Conservation (phyloP, 2,329 filamentous ascomycete species). For the Talaromyces marneffei region DNA sequence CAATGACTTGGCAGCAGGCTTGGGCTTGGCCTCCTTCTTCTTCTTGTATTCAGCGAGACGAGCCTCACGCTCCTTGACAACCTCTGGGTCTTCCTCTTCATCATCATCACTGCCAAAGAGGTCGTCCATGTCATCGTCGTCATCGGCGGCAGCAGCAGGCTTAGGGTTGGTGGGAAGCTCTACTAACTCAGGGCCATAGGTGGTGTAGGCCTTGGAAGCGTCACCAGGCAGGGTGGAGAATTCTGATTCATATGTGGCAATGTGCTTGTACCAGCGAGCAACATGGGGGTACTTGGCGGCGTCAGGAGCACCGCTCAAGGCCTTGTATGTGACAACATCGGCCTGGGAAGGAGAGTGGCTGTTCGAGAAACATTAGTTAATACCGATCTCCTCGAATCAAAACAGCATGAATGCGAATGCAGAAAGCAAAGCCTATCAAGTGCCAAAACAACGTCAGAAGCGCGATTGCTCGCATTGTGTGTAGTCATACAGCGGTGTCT, state of each 20-base stretch:
- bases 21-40: slow-evolving; percentile 80
- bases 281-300: slow-evolving; percentile 86
- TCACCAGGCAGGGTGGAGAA: slow-evolving; percentile 89
- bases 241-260: slow-evolving; percentile 85
- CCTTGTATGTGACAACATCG: slow-evolving; percentile 94
- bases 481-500: slow-evolving; percentile 81
- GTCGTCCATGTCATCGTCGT: slow-evolving; percentile 79
- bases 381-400: background rate
- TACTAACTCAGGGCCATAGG: slow-evolving; percentile 79
- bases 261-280: slow-evolving; percentile 98
- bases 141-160: slow-evolving; percentile 55
- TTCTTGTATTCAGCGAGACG: slow-evolving; percentile 92
- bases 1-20: slow-evolving; percentile 90
- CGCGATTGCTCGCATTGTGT: slow-evolving; percentile 68
- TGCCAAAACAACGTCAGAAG: slow-evolving; percentile 54
- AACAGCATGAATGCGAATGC: background rate
- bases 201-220: slow-evolving; percentile 77
- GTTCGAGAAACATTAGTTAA: background rate
- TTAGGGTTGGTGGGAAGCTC: slow-evolving; percentile 79
- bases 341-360: slow-evolving; percentile 76
- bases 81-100: slow-evolving; percentile 90
- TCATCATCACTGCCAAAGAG: slow-evolving; percentile 91
- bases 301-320: slow-evolving; percentile 67
- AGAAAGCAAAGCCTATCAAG: background rate
- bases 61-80: slow-evolving; percentile 75